Evolutionary conservation across 2,329 filamentous ascomycete species (phyloP).

Genomic region (Colletotrichum sidae): DNA sequence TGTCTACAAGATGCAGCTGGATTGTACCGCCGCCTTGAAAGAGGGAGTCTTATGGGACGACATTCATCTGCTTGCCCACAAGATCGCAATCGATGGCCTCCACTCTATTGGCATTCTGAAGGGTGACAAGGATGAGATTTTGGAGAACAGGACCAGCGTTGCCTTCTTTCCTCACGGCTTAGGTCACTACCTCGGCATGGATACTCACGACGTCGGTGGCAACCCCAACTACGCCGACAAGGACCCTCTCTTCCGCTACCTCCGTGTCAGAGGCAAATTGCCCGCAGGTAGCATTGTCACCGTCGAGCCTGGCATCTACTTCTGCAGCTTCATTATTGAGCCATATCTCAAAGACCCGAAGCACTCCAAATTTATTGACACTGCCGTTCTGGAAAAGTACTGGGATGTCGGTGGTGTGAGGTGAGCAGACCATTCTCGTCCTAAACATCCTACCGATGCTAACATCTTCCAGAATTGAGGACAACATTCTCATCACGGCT

Average conservation of each 20-base stretch:
- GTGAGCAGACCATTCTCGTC: slow-evolving; percentile 47
- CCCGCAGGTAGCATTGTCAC: slow-evolving; percentile 86
- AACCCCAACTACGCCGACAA: slow-evolving; percentile 82
- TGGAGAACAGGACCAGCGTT: slow-evolving; percentile 81
- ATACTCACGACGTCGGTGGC: slow-evolving; percentile 89
- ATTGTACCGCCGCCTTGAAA: slow-evolving; percentile 79
- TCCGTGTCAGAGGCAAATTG: slow-evolving; percentile 80
- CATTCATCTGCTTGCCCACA: slow-evolving; percentile 83
- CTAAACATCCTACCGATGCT: slow-evolving; percentile 31
- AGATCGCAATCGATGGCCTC: slow-evolving; percentile 84
- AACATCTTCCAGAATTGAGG: slow-evolving; percentile 63
- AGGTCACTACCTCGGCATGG: slow-evolving; percentile 91
- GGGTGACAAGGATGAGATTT: slow-evolving; percentile 76
- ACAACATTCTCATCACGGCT: slow-evolving; percentile 79
- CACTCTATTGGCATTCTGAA: slow-evolving; percentile 80
- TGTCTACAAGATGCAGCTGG: slow-evolving; percentile 87
- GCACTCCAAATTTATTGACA: slow-evolving; percentile 82
- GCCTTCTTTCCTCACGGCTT: slow-evolving; percentile 94
- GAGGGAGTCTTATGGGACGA: slow-evolving; percentile 84
- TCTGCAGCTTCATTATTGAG: slow-evolving; percentile 88
- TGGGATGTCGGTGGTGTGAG: slow-evolving; percentile 84
- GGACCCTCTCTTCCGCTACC: slow-evolving; percentile 87
- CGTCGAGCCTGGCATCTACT: slow-evolving; percentile 95
- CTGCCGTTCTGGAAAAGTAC: slow-evolving; percentile 78
- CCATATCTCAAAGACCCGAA: slow-evolving; percentile 80